Evolutionary conservation across 805 yeast species (phyloP), one percentile per base, ranked within the genome.

Genomic region (Nakazawaea wickerhamii): DNA sequence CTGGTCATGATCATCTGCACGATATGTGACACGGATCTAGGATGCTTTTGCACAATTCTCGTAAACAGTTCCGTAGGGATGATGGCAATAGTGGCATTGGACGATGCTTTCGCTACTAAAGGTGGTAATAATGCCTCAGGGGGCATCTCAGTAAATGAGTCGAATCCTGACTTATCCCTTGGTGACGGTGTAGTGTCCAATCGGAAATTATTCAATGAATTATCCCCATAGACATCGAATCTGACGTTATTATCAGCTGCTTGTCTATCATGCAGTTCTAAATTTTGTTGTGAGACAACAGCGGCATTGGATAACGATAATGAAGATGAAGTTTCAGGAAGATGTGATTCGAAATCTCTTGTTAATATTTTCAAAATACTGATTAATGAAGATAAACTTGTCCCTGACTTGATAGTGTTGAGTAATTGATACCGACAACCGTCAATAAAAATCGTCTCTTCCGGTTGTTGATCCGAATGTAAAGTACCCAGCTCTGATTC

Each of bases 1-100:
- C 95, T 74, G 1, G 95, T 82, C 43, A 91, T 64, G 19, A 91
- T 87, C 77, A 91, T 89, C 53, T 95, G 96, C 11, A 91, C 91
- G 23, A 93, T 90, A 59, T 90, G 96, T 0, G 96, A 86, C 0
- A 96, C 83, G 1, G 96, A 86, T 48, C 84, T 77, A 5, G 98
- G 98, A 55, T 81, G 87, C 52, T 80, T 84, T 23, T 67, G 57
- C 5, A 84, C 81, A 30, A 91, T 72, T 41, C 84, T 68, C 43
- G 76, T 71, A 52, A 91, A 93, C 0, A 97, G 85, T 40, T 78
- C 81, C 1, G 81, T 78, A 0, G 99, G 99, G 13, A 91, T 90
- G 28, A 91, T 84, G 0, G 98, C 95, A 41, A 91, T 84, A 0
- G 98, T 90, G 26, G 95, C 84, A 31, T 75, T 78, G 2, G 69